Conservation (phyloP, 2,329 filamentous ascomycete genomes). For the Periconia macrospinosa region DNA sequence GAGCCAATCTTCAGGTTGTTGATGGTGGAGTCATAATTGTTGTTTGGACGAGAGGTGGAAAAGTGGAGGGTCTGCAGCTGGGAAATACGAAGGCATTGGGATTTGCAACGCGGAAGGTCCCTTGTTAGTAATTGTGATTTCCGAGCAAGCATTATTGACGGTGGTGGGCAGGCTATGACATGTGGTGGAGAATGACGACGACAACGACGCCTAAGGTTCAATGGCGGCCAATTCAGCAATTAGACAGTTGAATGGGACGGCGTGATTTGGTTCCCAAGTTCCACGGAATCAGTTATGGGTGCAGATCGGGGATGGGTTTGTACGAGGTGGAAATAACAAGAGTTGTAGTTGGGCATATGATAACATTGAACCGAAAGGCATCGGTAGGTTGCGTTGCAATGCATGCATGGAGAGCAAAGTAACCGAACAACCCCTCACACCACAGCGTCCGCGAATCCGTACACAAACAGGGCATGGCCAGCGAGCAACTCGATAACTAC, state of each 20-base stretch:
- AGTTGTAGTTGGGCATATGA: not conserved
- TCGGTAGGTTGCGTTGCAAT: not conserved
- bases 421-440: slow-evolving; percentile 4
- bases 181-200: not conserved
- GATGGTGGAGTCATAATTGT: slow-evolving; percentile 63
- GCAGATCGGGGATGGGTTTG: not conserved
- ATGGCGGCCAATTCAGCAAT: not conserved
- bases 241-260: not conserved
- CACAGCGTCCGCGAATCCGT: not conserved
- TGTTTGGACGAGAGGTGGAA: slow-evolving; percentile 31
- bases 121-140: slow-evolving; percentile 10
- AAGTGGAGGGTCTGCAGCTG: slow-evolving; percentile 12
- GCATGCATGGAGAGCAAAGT: not conserved
- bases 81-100: not conserved
- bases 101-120: not conserved
- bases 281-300: too few relatives aligned
- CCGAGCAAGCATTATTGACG: slow-evolving; percentile 10
- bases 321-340: slow-evolving; percentile 7
- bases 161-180: not conserved
- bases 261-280: not conserved
- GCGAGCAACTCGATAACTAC: not conserved
- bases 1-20: slow-evolving; percentile 67
- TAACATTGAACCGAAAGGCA: not conserved
- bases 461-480: not conserved
- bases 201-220: not conserved